Conservation (phyloP, 176 grass and related monocot genomes). For the Oryza nivara region DNA sequence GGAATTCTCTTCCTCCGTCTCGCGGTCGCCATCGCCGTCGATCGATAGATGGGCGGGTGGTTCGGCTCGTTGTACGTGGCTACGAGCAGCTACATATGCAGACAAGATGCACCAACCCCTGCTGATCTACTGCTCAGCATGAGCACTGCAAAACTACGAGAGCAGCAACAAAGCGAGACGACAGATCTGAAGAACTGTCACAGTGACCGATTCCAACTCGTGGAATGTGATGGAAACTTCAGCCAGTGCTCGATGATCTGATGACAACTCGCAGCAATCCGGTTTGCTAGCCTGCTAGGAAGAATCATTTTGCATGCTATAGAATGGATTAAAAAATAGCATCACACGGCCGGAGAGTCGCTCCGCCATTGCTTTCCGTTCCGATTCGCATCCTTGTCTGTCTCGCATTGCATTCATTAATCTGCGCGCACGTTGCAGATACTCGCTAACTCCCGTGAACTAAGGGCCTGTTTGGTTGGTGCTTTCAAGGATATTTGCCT, state of each 20-base stretch:
- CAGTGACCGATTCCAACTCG: too few species aligned
- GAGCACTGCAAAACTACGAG: not conserved
- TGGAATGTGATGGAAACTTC: not conserved
- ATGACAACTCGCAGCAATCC: not conserved
- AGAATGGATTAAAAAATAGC: not conserved
- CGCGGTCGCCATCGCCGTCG: not conserved
- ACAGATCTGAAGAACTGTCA: not conserved
- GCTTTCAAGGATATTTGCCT: too few species aligned
- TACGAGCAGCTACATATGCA: not conserved
- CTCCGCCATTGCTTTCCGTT: constrained; percentile 35
- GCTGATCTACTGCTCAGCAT: not conserved
- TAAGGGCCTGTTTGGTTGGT: too few species aligned
- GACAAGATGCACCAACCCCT: too few species aligned
- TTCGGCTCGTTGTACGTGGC: not conserved
- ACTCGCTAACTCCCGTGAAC: not conserved
- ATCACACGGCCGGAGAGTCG: not conserved
- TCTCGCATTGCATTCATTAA: not conserved
- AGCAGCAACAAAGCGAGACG: not conserved
- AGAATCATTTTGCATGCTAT: not conserved
- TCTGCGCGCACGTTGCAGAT: not conserved
- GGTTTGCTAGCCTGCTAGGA: not conserved
- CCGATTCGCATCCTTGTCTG: not conserved
- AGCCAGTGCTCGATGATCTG: not conserved
- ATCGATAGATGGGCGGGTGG: not conserved
- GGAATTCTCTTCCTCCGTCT: constrained; percentile 15